Conservation (phyloP, 352 stramenopile species). For the Stramenopiles sp. region DNA sequence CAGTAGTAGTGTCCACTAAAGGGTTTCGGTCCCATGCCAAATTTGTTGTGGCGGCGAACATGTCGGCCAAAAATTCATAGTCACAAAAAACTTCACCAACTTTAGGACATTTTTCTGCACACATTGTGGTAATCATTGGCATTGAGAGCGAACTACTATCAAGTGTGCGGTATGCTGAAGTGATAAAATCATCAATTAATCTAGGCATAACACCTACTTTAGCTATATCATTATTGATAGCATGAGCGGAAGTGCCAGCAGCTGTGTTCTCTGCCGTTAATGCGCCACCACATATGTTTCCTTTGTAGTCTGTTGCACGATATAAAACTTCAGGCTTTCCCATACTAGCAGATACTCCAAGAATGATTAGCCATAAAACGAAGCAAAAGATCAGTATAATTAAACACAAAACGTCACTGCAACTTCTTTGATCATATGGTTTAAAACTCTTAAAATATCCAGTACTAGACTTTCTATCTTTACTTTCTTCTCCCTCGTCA, state of each 20-base stretch:
- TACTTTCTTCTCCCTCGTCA: no score
- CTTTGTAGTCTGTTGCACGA: not conserved
- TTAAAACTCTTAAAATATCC: not conserved
- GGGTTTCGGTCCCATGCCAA: no score
- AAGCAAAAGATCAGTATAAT: slow-evolving; percentile 33
- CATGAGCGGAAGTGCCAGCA: not conserved
- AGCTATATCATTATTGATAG: not conserved
- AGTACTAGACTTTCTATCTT: no score
- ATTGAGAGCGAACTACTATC: not conserved
- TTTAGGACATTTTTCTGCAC: not conserved
- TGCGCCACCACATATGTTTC: not conserved
- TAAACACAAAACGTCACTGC: slow-evolving; percentile 40
- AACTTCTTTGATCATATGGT: slow-evolving; percentile 29
- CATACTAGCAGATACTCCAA: not conserved
- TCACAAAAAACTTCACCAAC: not conserved
- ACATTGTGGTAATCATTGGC: not conserved
- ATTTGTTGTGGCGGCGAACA: no score
- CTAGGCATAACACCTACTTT: not conserved
- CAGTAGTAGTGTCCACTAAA: no score
- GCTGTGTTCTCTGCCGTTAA: no score
- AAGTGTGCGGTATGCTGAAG: not conserved
- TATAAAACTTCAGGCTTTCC: not conserved
- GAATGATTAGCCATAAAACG: not conserved
- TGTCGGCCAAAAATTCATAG: not conserved
- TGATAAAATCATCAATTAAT: not conserved